Conservation (phyloP, 106 monocot genomes). For the Allium cepa region DNA sequence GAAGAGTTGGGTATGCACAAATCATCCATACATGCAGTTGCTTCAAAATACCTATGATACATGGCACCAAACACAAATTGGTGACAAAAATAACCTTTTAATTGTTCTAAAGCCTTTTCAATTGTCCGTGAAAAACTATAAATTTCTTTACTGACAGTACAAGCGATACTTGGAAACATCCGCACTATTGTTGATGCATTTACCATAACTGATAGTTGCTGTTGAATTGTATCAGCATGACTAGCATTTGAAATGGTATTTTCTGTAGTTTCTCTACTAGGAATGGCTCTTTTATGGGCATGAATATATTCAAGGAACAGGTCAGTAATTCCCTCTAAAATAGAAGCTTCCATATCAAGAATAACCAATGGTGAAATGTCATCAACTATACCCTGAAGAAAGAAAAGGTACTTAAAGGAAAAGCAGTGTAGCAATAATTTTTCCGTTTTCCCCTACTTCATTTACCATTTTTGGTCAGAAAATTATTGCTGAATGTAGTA, state of each 20-base stretch:
- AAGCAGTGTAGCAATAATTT: too few relatives aligned
- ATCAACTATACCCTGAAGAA: conserved; percentile 27
- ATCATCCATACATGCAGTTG: conserved; percentile 1
- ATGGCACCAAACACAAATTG: conserved; percentile 22
- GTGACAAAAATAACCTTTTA: conserved; percentile 20
- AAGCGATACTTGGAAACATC: conserved; percentile 23
- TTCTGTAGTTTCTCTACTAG: conserved; percentile 9
- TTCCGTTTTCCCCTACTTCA: too few relatives aligned
- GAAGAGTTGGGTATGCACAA: conserved; percentile 6
- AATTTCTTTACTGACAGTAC: conserved; percentile 11
- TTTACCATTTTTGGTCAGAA: too few relatives aligned
- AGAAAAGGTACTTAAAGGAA: background rate
- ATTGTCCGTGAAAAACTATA: conserved; percentile 20
- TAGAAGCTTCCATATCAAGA: conserved; percentile 26
- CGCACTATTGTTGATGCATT: conserved; percentile 20
- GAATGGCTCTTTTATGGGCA: conserved; percentile 26
- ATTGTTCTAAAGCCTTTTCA: conserved; percentile 21
- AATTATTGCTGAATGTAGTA: too few relatives aligned
- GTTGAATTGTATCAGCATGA: conserved; percentile 11
- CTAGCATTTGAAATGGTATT: conserved; percentile 9
- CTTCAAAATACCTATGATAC: conserved; percentile 11
- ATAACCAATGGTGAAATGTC: conserved; percentile 26
- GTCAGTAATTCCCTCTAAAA: conserved; percentile 26
- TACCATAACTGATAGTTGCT: conserved; percentile 31
- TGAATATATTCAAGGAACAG: conserved; percentile 31